Evolutionary conservation across 371 early-diverging fungal genomes (phyloP), one percentile per base, ranked within the genome.

Genomic region (Circinella umbellata): DNA sequence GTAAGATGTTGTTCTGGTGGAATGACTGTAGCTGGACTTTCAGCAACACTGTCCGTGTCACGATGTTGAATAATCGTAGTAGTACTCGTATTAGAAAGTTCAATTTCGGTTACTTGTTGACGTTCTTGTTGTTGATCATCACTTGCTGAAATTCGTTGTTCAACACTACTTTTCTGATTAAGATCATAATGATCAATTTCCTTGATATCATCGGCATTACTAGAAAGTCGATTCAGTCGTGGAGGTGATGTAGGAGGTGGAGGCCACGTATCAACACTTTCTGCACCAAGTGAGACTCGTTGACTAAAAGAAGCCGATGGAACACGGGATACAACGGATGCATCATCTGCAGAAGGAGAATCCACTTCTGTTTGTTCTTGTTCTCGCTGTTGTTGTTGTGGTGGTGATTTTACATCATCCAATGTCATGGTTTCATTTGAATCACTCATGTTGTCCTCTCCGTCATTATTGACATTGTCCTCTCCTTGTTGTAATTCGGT

Each of bases 211-310:
- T 15, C 15, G 47, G n/a, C 34, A 34, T 57, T 57, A 7, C n/a
- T 27, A 0, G 57, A 57, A 10, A 7, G 7, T 57, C 57, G 11
- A 27, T 57, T 57, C 0, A 57, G 34, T 34, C 57, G 57, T 10
- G 57, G 57, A 27, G 57, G 57, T 7, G 57, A 57, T 5, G 57
- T 57, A n/a, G 59, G 46, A 4, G 70, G 64, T 46, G 73, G 67
- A 4, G 73, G 69, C 69, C 69, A 73, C 14, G 73, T 73, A 38
- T 73, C 73, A 11, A 73, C 65, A 60, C 73, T 73, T 20, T 73
- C 71, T 27, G 63, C 73, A 34, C 73, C 64, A 38, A 35, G 54
- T 13, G 73, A 72, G 14, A 39, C 34, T 3, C 73, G 37, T 37
- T 70, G 49, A 61, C 73, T 72, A 38, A 72, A 71, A 3, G 71